Conservation (phyloP, 331 rosid genomes). For the Quercus phellos region DNA sequence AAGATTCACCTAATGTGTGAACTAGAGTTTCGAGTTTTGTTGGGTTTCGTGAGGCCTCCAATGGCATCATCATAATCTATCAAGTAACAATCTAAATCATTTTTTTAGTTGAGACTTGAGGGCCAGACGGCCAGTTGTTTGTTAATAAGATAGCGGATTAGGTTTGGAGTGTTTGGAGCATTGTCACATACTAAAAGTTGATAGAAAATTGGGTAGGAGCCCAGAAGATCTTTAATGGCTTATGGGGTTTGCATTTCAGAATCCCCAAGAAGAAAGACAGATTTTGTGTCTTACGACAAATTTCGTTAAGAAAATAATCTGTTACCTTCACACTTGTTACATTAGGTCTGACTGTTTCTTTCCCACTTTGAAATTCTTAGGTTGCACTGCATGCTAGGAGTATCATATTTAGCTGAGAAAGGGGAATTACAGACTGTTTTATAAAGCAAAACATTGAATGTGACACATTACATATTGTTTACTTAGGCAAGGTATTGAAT, state of each 20-base stretch:
- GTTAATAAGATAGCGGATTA: background rate
- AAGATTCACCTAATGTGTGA: no score
- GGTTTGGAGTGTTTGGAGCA: background rate
- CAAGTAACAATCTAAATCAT: background rate
- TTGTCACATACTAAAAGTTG: background rate
- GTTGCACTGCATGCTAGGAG: background rate
- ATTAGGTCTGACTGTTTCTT: background rate
- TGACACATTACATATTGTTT: background rate
- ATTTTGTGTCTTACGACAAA: background rate
- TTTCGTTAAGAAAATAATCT: background rate
- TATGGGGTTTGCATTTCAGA: constrained; percentile 3
- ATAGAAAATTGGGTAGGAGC: background rate
- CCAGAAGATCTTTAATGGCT: background rate
- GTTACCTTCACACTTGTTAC: background rate
- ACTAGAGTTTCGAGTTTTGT: background rate
- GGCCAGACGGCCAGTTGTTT: background rate
- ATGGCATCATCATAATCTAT: background rate
- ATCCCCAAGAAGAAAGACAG: background rate
- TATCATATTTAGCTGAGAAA: background rate
- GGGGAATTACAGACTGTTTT: background rate
- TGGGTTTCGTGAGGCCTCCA: background rate
- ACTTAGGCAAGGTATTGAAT: background rate
- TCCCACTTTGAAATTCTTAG: background rate
- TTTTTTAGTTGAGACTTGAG: constrained; percentile 2
- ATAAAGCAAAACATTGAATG: background rate